A percentile compares a stretch with the other conserved stretches of the same genome.
These are phyloP conservation scores for Pyropia yezoensis DNA, from an alignment of 23 red algal species.

Conservation along the genomic window DNA sequence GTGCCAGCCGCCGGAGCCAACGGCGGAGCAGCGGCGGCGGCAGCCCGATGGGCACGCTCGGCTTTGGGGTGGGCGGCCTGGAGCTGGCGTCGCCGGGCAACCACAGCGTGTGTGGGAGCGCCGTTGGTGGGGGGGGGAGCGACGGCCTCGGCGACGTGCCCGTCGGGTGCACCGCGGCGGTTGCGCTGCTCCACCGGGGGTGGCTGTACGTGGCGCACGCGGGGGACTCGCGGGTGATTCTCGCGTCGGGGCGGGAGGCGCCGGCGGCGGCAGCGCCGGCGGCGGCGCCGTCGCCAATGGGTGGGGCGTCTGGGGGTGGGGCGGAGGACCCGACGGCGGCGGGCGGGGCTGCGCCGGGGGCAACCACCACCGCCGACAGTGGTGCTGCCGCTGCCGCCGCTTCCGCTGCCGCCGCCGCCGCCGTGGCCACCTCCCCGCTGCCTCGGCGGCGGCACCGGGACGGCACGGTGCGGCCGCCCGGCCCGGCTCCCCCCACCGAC, in stretches of 20 bases:
- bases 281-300: not conserved
- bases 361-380: no score
- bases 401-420: no score
- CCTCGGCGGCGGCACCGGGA: no score
- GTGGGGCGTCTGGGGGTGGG: no score
- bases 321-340: no score
- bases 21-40: no score
- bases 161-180: constrained; percentile 1
- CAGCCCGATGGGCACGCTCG: not conserved
- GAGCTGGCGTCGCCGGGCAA: not conserved
- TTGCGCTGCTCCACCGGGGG: not conserved
- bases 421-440: no score
- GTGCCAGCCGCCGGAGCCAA: not conserved
- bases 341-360: no score
- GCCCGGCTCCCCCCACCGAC: no score
- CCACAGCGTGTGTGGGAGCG: not conserved
- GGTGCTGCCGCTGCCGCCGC: no score
- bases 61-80: not conserved
- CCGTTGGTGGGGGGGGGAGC: not conserved
- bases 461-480: no score
- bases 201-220: constrained; percentile 3
- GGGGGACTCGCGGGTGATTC: constrained; percentile 2
- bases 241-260: not conserved
- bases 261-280: not conserved
- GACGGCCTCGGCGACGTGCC: not conserved